phyloP scores from a whole-genome alignment of 768 basidiomycete species.

The Pisolithus sp. region DNA sequence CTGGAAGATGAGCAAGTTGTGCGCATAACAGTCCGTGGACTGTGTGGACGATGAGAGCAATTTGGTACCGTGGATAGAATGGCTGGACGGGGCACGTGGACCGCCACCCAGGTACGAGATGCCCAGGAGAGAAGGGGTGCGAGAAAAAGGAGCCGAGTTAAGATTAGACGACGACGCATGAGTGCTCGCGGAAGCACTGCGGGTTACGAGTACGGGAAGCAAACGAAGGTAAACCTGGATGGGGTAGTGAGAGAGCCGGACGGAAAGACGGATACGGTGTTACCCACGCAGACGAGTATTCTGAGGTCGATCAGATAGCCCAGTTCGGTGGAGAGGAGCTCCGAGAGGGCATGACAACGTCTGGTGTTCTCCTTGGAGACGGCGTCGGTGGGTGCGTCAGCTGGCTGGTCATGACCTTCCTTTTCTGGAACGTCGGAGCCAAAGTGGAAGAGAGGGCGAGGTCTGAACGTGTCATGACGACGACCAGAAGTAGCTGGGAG shows the following conservation, averaged over 20 bases:
- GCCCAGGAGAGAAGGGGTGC: constrained; percentile 34
- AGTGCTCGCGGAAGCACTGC: constrained; percentile 12
- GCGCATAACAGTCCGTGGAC: constrained; percentile 7
- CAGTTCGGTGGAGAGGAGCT: constrained; percentile 80
- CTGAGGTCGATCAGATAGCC: constrained; percentile 77
- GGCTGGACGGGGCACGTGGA: constrained; percentile 40
- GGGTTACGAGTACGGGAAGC: constrained; percentile 42
- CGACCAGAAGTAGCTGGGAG: background rate
- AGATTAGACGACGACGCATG: constrained; percentile 22
- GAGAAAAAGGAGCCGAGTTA: constrained; percentile 26
- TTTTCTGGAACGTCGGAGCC: constrained; percentile 12
- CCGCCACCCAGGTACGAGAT: constrained; percentile 39
- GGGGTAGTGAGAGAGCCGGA: background rate
- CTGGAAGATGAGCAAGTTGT: constrained; percentile 3
- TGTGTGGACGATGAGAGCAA: constrained; percentile 17
- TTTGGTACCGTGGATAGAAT: constrained; percentile 22
- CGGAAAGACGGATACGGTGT: constrained; percentile 1
- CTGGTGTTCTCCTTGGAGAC: constrained; percentile 39
- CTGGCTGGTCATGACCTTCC: constrained; percentile 9
- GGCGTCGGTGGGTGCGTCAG: background rate
- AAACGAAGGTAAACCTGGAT: constrained; percentile 60
- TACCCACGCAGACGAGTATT: constrained; percentile 66
- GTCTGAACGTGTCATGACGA: background rate
- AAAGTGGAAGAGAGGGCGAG: constrained; percentile 13
- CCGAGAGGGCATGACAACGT: constrained; percentile 71